Conservation (phyloP, 2,329 filamentous ascomycete species). For the Diaporthe sp. region DNA sequence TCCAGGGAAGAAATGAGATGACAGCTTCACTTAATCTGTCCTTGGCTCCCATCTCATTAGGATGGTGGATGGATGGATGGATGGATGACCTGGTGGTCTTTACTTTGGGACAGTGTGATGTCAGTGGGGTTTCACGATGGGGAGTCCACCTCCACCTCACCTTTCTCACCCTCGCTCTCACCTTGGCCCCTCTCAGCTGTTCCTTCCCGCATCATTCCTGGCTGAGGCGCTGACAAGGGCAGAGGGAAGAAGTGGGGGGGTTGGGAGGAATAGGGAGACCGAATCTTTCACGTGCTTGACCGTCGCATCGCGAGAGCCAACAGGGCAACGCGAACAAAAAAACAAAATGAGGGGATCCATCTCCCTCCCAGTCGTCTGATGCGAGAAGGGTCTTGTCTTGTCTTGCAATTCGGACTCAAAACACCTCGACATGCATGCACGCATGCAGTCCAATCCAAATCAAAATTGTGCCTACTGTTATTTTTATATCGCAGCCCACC, state of each 20-base stretch:
- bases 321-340: not conserved
- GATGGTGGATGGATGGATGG: not conserved
- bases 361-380: conserved; percentile 3
- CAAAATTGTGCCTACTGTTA: conserved; percentile 18
- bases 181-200: conserved; percentile 1
- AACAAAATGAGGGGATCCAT: conserved; percentile 10
- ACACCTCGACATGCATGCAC: conserved; percentile 3
- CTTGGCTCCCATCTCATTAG: not conserved
- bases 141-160: not conserved
- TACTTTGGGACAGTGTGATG: conserved; percentile 10
- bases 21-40: not conserved
- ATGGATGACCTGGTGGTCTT: not conserved
- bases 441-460: conserved; percentile 7
- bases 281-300: not conserved
- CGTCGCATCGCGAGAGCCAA: not conserved
- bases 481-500: conserved; percentile 20
- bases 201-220: conserved; percentile 10
- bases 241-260: not conserved
- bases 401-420: conserved; percentile 11
- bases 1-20: conserved; percentile 14
- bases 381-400: conserved; percentile 23
- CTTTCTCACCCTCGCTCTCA: not conserved
- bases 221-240: not conserved
- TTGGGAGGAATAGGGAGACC: not conserved
- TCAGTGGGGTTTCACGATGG: conserved; percentile 14